Conservation (phyloP, 2,329 filamentous ascomycete species). For the Trichoderma sp. region DNA sequence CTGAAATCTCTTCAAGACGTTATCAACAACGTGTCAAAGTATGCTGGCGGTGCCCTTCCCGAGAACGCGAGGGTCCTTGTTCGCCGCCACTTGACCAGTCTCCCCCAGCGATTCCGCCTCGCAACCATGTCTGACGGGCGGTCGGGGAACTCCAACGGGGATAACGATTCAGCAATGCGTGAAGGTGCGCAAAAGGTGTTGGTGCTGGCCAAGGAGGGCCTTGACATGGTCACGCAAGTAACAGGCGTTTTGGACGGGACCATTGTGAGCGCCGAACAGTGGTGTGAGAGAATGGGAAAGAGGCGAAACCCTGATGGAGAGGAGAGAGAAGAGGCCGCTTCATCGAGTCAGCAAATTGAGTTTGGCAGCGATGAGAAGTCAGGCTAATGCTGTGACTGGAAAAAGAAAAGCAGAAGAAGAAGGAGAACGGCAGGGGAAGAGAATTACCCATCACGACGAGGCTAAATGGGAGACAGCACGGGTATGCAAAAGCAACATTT, state of each 20-base stretch:
- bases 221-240: constrained; percentile 94
- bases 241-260: constrained; percentile 85
- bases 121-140: constrained; percentile 53
- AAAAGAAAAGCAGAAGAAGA: background rate
- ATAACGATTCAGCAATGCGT: constrained; percentile 38
- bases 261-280: constrained; percentile 84
- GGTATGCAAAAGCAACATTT: background rate
- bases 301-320: constrained; percentile 30
- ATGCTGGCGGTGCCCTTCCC: constrained; percentile 86
- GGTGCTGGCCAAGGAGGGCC: constrained; percentile 81
- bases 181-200: constrained; percentile 74
- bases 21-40: constrained; percentile 81
- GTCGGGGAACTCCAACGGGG: constrained; percentile 31
- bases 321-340: constrained; percentile 26
- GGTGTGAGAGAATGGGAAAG: constrained; percentile 75
- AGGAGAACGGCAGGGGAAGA: background rate
- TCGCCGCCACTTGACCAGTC: constrained; percentile 75
- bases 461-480: background rate
- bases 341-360: constrained; percentile 27
- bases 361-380: constrained; percentile 32
- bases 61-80: constrained; percentile 85
- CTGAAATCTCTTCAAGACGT: constrained; percentile 78
- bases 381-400: constrained; percentile 22
- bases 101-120: constrained; percentile 78
- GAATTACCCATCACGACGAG: background rate